These are phyloP conservation scores for Colletotrichum sp. DNA, from an alignment of 2,329 filamentous ascomycete genomes.

Conservation along the genomic window DNA sequence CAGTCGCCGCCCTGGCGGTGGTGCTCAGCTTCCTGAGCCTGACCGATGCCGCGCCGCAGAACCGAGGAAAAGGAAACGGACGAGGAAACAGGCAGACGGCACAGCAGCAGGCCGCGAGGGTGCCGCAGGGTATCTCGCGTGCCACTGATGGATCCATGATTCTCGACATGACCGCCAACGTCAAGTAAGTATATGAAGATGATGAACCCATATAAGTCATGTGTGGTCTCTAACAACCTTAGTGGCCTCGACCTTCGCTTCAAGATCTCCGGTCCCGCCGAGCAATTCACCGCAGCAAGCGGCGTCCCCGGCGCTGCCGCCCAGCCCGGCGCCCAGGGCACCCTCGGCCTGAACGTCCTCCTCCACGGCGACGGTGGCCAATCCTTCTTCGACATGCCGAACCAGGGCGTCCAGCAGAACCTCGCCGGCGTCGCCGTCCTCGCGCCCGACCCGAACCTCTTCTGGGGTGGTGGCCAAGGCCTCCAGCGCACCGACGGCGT, in stretches of 20 bases:
- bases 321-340: slow-evolving; percentile 29
- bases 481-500: slow-evolving; percentile 59
- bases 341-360: slow-evolving; percentile 59
- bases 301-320: slow-evolving; percentile 41
- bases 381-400: slow-evolving; percentile 63
- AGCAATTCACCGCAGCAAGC: slow-evolving; percentile 54
- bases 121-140: slow-evolving; percentile 39
- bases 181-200: slow-evolving; percentile 47
- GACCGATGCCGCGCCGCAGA: slow-evolving; percentile 17
- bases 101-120: slow-evolving; percentile 30
- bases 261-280: slow-evolving; percentile 58
- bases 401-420: slow-evolving; percentile 54
- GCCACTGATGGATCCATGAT: slow-evolving; percentile 61
- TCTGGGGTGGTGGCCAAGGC: slow-evolving; percentile 62
- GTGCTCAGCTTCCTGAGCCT: slow-evolving; percentile 17
- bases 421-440: slow-evolving; percentile 59
- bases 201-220: not conserved
- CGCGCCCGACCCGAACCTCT: slow-evolving; percentile 57
- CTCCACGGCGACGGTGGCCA: slow-evolving; percentile 65
- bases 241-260: slow-evolving; percentile 60
- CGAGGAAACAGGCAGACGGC: slow-evolving; percentile 24
- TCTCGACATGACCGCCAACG: slow-evolving; percentile 56
- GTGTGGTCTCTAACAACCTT: slow-evolving; percentile 6
- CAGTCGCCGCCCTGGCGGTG: slow-evolving; percentile 12
- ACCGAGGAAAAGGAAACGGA: slow-evolving; percentile 8